Percentiles rank a stretch among this genome's conserved stretches.
Conservation (phyloP, 164 flowering plant species). For the Stephania yunnanensis region DNA sequence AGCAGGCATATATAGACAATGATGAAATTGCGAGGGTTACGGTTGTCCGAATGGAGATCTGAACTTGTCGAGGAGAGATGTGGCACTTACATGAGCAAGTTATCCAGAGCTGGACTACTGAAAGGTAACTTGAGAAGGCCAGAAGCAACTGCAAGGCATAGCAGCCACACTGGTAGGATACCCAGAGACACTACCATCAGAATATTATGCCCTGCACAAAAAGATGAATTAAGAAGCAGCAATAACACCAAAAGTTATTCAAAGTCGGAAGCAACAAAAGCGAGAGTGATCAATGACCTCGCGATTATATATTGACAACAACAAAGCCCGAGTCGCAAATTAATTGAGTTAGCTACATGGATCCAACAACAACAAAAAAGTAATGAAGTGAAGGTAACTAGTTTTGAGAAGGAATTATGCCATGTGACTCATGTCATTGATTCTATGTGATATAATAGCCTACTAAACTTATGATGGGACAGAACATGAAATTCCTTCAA, state of each 20-base stretch:
- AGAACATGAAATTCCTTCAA: too few species aligned
- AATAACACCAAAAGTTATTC: not conserved
- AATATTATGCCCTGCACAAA: constrained; percentile 49
- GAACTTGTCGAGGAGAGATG: constrained; percentile 1
- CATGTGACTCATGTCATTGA: too few species aligned
- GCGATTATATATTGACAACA: not conserved
- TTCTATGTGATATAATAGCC: too few species aligned
- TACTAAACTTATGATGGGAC: too few species aligned
- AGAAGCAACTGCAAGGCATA: constrained; percentile 46
- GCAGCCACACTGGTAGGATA: constrained; percentile 55
- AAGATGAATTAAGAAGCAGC: not conserved
- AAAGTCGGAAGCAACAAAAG: not conserved
- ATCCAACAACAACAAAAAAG: too few species aligned
- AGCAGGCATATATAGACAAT: not conserved
- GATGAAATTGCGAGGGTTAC: not conserved
- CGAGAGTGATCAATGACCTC: not conserved
- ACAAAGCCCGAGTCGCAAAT: not conserved
- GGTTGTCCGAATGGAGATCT: not conserved
- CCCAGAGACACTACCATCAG: constrained; percentile 35
- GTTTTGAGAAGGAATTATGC: too few species aligned
- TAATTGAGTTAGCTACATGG: not conserved
- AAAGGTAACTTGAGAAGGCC: constrained; percentile 67
- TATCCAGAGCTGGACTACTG: constrained; percentile 45
- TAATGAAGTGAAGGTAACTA: too few species aligned
- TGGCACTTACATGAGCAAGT: constrained; percentile 42